phyloP scores from a whole-genome alignment of 768 basidiomycete genomes.

The Tremella mesenterica region DNA sequence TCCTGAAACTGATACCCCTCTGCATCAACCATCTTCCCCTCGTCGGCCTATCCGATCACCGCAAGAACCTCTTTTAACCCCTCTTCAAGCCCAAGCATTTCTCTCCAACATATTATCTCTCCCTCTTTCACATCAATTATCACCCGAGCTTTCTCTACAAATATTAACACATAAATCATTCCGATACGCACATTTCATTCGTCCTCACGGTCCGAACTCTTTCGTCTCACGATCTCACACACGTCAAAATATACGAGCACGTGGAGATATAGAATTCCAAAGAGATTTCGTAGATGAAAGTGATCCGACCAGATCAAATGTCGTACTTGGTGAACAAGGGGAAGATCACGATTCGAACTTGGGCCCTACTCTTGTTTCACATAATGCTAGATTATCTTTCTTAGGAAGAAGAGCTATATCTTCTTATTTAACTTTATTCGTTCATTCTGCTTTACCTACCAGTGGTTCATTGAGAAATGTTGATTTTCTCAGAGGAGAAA shows the following conservation, averaged over 20 bases:
- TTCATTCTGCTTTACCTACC: conserved; percentile 26
- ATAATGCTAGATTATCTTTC: conserved; percentile 38
- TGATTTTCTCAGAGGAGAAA: conserved; percentile 24
- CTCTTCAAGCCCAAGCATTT: conserved; percentile 23
- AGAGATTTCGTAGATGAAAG: too few species aligned
- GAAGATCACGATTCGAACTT: too few species aligned
- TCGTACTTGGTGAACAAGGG: too few species aligned
- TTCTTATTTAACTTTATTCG: conserved; percentile 35
- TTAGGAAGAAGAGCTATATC: conserved; percentile 36
- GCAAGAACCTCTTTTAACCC: conserved; percentile 4
- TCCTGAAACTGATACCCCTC: background rate
- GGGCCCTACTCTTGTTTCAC: conserved; percentile 18
- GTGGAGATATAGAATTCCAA: background rate
- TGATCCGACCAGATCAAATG: too few species aligned
- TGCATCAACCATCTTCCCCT: background rate
- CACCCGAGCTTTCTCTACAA: conserved; percentile 35
- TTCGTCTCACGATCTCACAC: background rate
- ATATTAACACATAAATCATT: conserved; percentile 44
- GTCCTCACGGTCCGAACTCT: conserved; percentile 5
- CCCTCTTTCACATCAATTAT: conserved; percentile 28
- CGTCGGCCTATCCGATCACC: background rate
- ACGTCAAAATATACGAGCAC: background rate
- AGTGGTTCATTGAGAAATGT: conserved; percentile 4
- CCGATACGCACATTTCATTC: conserved; percentile 33
- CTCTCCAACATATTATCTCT: conserved; percentile 33